Evolutionary conservation across 495 filamentous ascomycete genomes (phyloP), one percentile per base, ranked within the genome.

Genomic region (Penicillium arizonense): DNA sequence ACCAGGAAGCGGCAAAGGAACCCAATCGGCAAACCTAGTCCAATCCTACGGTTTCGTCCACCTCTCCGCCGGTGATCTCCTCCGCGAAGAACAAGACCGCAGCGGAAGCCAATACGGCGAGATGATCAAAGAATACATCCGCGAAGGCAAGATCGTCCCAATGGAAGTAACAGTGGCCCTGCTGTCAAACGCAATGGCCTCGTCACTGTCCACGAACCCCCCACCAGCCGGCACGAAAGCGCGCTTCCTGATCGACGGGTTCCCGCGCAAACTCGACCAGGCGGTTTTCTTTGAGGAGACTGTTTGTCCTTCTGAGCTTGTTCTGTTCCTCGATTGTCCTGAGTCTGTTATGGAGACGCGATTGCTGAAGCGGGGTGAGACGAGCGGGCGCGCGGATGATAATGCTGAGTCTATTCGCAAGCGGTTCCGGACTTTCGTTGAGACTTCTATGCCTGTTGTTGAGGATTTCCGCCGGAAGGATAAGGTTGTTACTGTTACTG

Each of bases 161-260:
- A 96, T 96, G 93, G 93, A 97, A 65, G 91, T 98, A 18, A 98
- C 94, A n/a, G 87, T 98, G 34, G 85, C 87, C 24, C 69, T 98
- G 13, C 81, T 98, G 3, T 94, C 96, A 70, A 91, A 96, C 66
- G 89, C 91, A 7, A 97, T 98, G 89, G 82, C 77, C 48, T 83
- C 82, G 4, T 72, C 74, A 0, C 78, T 91, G 9, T 50, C 68
- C 24, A 30, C 45, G 9, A 24, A 24, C n/a, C 62, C 52, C 14
- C 58, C 46, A 0, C 67, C 43, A 1, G 56, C 57, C 0, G 67
- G 59, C 18, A 61, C 41, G 34, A 72, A 73, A 52, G 63, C 71
- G 0, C 81, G 84, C 39, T 97, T 97, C 78, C 75, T 97, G 58
- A 89, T 97, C 58, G 93, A 97, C 68, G 84, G 93, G 1, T 98